Evolutionary conservation across 179 eudicot genomes (phyloP).

Genomic region (Silene coronaria): DNA sequence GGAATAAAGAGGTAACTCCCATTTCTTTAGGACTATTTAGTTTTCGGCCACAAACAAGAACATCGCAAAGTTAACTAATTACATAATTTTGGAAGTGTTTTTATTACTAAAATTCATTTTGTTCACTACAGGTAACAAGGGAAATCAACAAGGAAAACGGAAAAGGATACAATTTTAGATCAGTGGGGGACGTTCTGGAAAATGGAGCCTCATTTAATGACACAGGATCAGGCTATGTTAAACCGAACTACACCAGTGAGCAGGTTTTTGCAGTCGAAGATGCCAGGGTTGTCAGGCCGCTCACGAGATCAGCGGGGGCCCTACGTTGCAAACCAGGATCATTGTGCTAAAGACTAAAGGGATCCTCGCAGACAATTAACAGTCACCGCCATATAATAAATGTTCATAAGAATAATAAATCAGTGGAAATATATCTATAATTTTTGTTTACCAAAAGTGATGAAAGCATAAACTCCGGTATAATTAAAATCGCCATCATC

Average conservation of each 20-base stretch:
- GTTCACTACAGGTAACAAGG: conserved; percentile 46
- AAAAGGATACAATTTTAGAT: conserved; percentile 38
- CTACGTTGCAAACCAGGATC: conserved; percentile 38
- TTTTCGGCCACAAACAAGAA: neutral
- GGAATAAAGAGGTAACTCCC: conserved; percentile 56
- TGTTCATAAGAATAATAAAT: neutral
- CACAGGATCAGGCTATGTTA: conserved; percentile 32
- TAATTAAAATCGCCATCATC: neutral
- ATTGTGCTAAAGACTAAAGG: conserved; percentile 45
- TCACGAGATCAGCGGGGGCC: conserved; percentile 68
- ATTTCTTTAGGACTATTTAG: neutral
- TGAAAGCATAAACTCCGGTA: neutral
- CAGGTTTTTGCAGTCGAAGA: conserved; percentile 54
- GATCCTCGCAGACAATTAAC: neutral
- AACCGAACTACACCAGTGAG: conserved; percentile 50
- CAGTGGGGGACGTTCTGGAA: conserved; percentile 60
- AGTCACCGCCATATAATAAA: neutral
- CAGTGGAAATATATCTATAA: neutral
- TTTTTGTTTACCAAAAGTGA: neutral
- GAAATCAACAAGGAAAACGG: conserved; percentile 23
- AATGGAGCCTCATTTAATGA: conserved; percentile 64
- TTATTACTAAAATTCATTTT: neutral
- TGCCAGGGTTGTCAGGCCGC: conserved; percentile 42
- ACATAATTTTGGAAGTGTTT: neutral
- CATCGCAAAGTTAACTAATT: neutral